These are phyloP conservation scores for Amoeboaphelidium protococcarum DNA, from an alignment of 371 early-diverging fungal species.

Conservation along the genomic window DNA sequence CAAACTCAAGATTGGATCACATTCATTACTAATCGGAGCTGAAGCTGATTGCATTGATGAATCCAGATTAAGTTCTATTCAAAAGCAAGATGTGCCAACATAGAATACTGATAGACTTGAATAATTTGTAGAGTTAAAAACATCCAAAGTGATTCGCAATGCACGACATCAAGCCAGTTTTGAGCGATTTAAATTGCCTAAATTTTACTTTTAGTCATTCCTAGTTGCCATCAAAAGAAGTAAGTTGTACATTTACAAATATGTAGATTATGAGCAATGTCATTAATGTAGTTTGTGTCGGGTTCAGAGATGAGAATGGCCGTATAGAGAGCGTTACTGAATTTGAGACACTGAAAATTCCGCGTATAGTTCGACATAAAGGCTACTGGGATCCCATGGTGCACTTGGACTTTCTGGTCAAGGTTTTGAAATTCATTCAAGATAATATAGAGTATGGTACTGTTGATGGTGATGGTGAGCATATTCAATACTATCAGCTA, in stretches of 20 bases:
- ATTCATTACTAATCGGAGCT: conserved; percentile 51
- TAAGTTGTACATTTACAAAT: too few relatives aligned
- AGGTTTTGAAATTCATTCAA: background rate
- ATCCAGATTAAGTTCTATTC: background rate
- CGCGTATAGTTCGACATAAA: conserved; percentile 29
- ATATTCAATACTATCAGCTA: too few relatives aligned
- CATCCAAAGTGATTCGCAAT: conserved; percentile 31
- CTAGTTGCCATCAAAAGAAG: conserved; percentile 55
- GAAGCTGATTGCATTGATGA: conserved; percentile 56
- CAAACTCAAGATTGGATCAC: conserved; percentile 33
- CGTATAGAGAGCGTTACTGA: conserved; percentile 20
- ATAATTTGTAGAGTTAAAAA: conserved; percentile 65
- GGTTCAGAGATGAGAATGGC: conserved; percentile 51
- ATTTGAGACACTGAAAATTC: conserved; percentile 48
- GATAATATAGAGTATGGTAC: background rate
- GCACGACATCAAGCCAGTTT: conserved; percentile 23
- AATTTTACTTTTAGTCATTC: conserved; percentile 78
- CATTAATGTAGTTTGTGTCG: too few relatives aligned
- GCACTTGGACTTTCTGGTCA: background rate
- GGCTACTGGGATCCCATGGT: background rate
- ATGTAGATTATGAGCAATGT: too few relatives aligned
- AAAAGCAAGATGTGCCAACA: background rate
- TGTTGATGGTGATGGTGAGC: too few relatives aligned
- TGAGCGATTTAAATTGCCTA: conserved; percentile 50
- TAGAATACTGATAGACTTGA: background rate